Base-by-base conservation (phyloP, 345 rosid genomes). In the Erodium maritimum region DNA sequence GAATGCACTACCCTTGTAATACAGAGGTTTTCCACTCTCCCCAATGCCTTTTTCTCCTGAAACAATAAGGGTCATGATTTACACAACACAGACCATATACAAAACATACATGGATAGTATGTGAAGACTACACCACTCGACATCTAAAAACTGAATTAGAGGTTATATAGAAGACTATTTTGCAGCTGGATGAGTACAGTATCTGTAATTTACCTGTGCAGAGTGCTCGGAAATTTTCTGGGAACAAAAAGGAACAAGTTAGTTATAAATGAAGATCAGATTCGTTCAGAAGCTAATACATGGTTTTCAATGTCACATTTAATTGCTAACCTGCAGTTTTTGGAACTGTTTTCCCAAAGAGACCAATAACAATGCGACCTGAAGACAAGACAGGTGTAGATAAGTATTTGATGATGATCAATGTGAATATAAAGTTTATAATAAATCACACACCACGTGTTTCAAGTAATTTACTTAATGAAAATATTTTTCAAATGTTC, bases 141-240 rank as follows among this genome's bases (percentile, higher is more conserved):
- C 3, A 29, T 3, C 34, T 21, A 52, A 20, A 19, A 52, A 9
- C 11, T n/a, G 2, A 21, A 52, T 19, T 4, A n/a, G n/a, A n/a
- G 22, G 17, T 52, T 52, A 19, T n/a, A 22, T 12, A 55, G 55
- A 56, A 48, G 17, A n/a, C 17, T 34, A 18, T 29, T 20, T 56
- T 0, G 4, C 23, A 56, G 14, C 23, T 4, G 48, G n/a, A 48
- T 10, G 34, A 16, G 25, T 25, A 19, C 46, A 55, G 25, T 42
- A 65, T 19, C 52, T 59, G 18, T 10, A 34, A 22, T 48, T 63
- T 71, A 94, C 99, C 97, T 13, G 97, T 94, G 78, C 99, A 94
- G 9, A 94, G 64, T 50, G 99, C 97, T 60, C 99, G 79, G 88
- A 94, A 94, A 65, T 94, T 94, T 68, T 94, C 99, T 94, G 97